These are phyloP conservation scores for Huntiella omanensis DNA, from an alignment of 2,329 filamentous ascomycete genomes.

Conservation along the genomic window DNA sequence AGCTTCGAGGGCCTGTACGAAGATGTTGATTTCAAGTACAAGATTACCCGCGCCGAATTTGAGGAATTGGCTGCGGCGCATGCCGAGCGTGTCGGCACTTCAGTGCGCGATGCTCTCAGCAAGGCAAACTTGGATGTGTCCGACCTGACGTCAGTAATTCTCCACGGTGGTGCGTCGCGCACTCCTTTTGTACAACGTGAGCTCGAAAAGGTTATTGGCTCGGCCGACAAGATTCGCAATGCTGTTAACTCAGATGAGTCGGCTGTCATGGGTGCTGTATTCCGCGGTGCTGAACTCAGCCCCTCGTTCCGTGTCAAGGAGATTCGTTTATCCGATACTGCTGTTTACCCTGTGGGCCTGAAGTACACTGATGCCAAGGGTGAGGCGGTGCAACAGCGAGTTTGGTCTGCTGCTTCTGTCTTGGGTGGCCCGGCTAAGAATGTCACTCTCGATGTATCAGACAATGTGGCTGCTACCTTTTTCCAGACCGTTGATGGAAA, in stretches of 20 bases:
- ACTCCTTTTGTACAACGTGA: constrained; percentile 89
- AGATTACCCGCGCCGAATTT: constrained; percentile 61
- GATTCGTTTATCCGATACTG: constrained; percentile 64
- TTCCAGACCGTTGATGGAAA: constrained; percentile 47
- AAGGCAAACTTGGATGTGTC: constrained; percentile 51
- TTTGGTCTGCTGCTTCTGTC: constrained; percentile 63
- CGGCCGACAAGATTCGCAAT: constrained; percentile 60
- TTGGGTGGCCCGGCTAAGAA: constrained; percentile 64
- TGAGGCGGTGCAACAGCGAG: constrained; percentile 57
- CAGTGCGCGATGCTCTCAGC: constrained; percentile 56
- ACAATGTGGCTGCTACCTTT: constrained; percentile 65
- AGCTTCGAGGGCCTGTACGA: constrained; percentile 83
- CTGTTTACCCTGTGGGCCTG: constrained; percentile 54
- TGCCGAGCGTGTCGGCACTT: constrained; percentile 45
- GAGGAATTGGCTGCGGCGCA: constrained; percentile 57
- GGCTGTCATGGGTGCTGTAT: constrained; percentile 86
- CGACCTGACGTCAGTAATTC: constrained; percentile 76
- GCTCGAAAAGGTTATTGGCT: constrained; percentile 57
- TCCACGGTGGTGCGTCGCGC: constrained; percentile 76
- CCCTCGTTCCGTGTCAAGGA: constrained; percentile 97
- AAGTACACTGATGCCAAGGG: constrained; percentile 52
- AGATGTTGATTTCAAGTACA: constrained; percentile 85
- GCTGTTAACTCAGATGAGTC: constrained; percentile 97
- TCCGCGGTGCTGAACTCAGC: constrained; percentile 80
- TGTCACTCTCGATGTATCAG: constrained; percentile 57